Evolutionary conservation across 2,329 filamentous ascomycete genomes (phyloP), one percentile per base, ranked within the genome.

Genomic region (Neonectria ditissima): DNA sequence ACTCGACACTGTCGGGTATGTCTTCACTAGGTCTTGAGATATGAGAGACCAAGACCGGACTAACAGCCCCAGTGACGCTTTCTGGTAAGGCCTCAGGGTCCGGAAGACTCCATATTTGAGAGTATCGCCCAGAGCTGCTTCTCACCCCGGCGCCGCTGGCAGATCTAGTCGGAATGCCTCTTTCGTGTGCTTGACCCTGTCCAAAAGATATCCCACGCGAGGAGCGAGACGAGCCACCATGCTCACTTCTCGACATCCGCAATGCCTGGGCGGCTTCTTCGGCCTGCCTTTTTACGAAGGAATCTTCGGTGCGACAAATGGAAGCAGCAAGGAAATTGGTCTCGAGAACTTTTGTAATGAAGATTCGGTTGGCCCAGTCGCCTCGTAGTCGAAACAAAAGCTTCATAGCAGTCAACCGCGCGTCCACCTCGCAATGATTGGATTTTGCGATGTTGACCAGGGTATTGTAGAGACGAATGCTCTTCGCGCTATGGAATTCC

Each of bases 341-440:
- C 75, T 97, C 93, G 2, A 91, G 88, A 30, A 88, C 86, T 34
- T 87, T 80, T 8, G 89, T 89, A 56, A 97, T 82, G 62, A 91
- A 93, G 4, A 97, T 86, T 47, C 90, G 87, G 68, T 94, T 88
- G 10, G 91, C 88, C 75, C 91, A 93, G 77, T 97, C 93, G 22
- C 93, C 93, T 62, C 94, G 88, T 30, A 97, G 81, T 45, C 94
- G 89, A 75, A 97, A 95, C 2, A 97, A 81, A 45, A 95, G 80
- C 72, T 92, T 93, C 83, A 94, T 87, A 2, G 91, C 89, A 13
- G 89, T 90, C 26, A 96, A 80, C 7, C 92, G 89, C 55, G 91
- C 89, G 77, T 92, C 89, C 7, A 85, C 81, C 63, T 91, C 90
- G 65, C 86, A 88, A 32, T 84, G 81, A 28, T 82, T 83, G 16